Base-by-base conservation (phyloP, 176 grass and related monocot genomes). In the Rhipidocladum racemiflorum region DNA sequence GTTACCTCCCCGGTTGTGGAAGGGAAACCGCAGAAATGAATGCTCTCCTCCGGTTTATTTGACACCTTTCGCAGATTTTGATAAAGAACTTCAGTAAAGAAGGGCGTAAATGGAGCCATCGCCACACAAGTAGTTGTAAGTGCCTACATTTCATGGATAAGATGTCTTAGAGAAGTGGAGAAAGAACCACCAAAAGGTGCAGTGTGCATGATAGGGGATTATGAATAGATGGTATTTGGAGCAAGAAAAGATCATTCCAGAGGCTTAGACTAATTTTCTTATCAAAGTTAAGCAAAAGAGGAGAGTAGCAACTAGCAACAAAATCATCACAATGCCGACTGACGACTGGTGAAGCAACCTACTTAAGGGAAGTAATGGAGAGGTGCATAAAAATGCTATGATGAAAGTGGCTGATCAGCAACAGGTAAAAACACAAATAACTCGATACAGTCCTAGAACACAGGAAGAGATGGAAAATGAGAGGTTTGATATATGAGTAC, bases 71-170 rank as follows among this genome's bases (percentile, higher is more conserved):
- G 82, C 76, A 99, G 85, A 68, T 99, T 99, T 88, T 99, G 96
- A 86, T 95, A 99, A 38, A 99, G 88, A 83, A 91, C 91, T 85
- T 99, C 96, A 20, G 92, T 99, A 76, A 99, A 99, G 89, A 99
- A 99, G 23, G 96, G 96, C 11, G 96, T 99, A 83, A 99, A 99
- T 77, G 96, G 96, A 57, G 96, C 93, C 96, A 99, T 99, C 34
- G 73, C 87, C 85, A 90, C 85, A 39, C 92, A 99, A 73, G 92
- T 91, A 50, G 96, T 95, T 66, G 95, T 83, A 87, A 99, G 96
- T 77, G 92, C 93, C 96, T 99, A 65, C 25, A 83, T 64, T 74
- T 81, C 84, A 78, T 85, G 50, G 79, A 70, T 18, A 54, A 62
- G 71, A 68, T 48, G 11, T 32, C 24, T 71, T 65, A 55, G 48